Evolutionary conservation across 495 filamentous ascomycete species (phyloP), one percentile per base, ranked within the genome.

Genomic region (Tuber melanosporum): DNA sequence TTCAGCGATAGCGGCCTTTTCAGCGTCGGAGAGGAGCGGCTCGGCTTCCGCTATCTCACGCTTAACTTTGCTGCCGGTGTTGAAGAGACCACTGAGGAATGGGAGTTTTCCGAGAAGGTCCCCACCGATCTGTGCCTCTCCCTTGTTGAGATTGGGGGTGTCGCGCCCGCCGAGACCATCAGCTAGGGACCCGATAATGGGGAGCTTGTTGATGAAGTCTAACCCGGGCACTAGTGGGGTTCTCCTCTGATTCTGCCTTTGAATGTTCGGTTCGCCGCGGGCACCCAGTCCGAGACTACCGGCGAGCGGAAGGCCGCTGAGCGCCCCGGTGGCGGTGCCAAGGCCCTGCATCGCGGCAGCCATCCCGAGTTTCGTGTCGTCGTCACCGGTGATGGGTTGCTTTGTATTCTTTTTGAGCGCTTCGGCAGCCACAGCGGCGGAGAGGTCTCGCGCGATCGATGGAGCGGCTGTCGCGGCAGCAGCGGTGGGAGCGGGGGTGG

Each of bases 341-440:
- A 79, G 39, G 10, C 78, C 78, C n/a, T 70, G n/a, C 78, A 76
- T 80, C 22, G 78, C 78, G 1, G 78, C 78, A 12, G 49, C 73
- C 78, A 80, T 80, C 14, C 78, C 78, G 7, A 78, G 19, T 75
- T 41, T 44, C 73, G 79, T 80, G 32, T 77, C 78, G 20, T 80
- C 78, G 3, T 80, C 42, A 0, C 77, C 78, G 17, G 74, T 36
- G n/a, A 80, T 80, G 46, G 78, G 77, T 3, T 46, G 74, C 8
- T 72, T 80, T 66, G 10, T 1, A 1, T 66, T 32, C n/a, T 32
- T 15, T 66, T 66, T 66, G n/a, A 32, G 57, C 6, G 57, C 57
- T 32, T 66, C n/a, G 10, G 57, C n/a, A 3, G 57, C 57, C n/a
- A 66, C 57, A 15, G 57, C 57, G 9, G n/a, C 57, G 14, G 57